phyloP scores from a whole-genome alignment of 805 yeast species.

The Metschnikowia vanudenii region DNA sequence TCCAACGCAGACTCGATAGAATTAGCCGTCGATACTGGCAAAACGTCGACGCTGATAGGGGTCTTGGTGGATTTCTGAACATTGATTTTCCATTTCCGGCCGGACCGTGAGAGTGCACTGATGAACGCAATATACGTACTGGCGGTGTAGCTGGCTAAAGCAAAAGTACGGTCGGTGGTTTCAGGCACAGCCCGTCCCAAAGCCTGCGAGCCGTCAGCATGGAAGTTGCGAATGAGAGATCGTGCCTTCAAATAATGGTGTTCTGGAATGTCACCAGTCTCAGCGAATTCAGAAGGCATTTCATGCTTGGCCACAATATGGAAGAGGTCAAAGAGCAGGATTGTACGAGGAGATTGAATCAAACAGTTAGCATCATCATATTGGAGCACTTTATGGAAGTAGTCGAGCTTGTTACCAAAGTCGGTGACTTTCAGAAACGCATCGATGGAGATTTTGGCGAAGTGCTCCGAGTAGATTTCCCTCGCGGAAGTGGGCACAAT shows the following conservation, averaged over 20 bases:
- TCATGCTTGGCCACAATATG: constrained; percentile 9
- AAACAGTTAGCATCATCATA: constrained; percentile 33
- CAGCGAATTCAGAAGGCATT: background rate
- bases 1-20: constrained; percentile 17
- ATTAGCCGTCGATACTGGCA: constrained; percentile 26
- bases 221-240: background rate
- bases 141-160: constrained; percentile 5
- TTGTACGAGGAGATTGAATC: constrained; percentile 29
- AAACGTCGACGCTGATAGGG: constrained; percentile 34
- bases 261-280: background rate
- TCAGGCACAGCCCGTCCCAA: constrained; percentile 10
- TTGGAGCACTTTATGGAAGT: constrained; percentile 47
- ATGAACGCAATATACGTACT: constrained; percentile 18
- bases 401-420: constrained; percentile 42
- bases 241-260: background rate
- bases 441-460: constrained; percentile 33
- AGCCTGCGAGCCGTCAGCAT: background rate
- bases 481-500: constrained; percentile 38
- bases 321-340: constrained; percentile 38
- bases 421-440: constrained; percentile 42
- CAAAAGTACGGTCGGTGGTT: constrained; percentile 1
- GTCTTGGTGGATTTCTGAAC: constrained; percentile 27
- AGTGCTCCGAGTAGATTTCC: constrained; percentile 20
- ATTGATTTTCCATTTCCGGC: constrained; percentile 24
- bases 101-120: constrained; percentile 12